Percentiles rank a stretch among this genome's conserved stretches.
phyloP scores from a whole-genome alignment of 2,329 filamentous ascomycete genomes.

The Paecilomyces variotii region DNA sequence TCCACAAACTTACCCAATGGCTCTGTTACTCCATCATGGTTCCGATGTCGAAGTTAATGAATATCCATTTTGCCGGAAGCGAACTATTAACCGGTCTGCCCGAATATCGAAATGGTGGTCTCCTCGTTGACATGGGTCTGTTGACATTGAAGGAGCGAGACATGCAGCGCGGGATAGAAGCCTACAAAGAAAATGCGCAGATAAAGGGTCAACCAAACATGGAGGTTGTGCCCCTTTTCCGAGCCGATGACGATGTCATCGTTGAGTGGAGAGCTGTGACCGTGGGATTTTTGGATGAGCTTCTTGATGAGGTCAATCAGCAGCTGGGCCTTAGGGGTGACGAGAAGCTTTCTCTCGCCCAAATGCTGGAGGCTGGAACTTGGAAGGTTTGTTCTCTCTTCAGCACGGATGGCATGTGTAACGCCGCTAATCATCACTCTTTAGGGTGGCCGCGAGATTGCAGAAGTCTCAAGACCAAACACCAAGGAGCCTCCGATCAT shows the following conservation, averaged over 20 bases:
- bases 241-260: conserved; percentile 66
- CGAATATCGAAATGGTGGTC: conserved; percentile 49
- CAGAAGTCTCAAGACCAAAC: conserved; percentile 89
- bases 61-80: conserved; percentile 70
- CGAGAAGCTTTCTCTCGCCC: conserved; percentile 67
- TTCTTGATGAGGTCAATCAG: conserved; percentile 61
- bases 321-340: conserved; percentile 60
- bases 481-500: conserved; percentile 95
- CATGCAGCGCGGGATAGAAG: conserved; percentile 60
- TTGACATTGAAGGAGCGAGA: conserved; percentile 67
- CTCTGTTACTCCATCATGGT: conserved; percentile 90
- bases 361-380: conserved; percentile 89
- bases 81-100: conserved; percentile 81
- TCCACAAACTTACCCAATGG: conserved; percentile 87
- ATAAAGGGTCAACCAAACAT: conserved; percentile 63
- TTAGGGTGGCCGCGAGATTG: conserved; percentile 85
- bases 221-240: conserved; percentile 67
- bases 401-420: neutral
- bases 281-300: conserved; percentile 64
- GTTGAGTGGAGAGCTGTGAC: conserved; percentile 73
- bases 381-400: conserved; percentile 71
- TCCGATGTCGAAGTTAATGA: conserved; percentile 73
- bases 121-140: conserved; percentile 78
- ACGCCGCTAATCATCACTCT: conserved; percentile 23
- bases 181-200: conserved; percentile 62